phyloP scores from a whole-genome alignment of 148 eudicot species.

The Pouteria glomerata region DNA sequence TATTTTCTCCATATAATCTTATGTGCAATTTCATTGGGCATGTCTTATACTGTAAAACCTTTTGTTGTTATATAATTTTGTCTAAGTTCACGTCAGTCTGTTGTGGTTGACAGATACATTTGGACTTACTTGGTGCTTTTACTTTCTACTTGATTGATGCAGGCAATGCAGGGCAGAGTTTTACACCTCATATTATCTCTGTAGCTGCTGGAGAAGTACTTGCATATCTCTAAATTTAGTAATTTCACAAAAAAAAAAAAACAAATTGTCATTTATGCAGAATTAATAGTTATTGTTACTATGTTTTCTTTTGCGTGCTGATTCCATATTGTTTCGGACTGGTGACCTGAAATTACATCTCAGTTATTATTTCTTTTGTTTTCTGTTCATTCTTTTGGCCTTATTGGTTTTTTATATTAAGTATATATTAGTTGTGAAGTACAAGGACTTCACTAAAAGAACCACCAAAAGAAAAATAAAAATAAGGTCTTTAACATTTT shows the following conservation, averaged over 20 bases:
- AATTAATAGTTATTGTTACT: neutral
- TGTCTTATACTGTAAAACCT: neutral
- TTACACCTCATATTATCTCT: conserved; percentile 37
- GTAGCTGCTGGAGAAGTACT: conserved; percentile 48
- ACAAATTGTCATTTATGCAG: neutral
- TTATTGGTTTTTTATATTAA: neutral
- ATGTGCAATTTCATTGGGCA: neutral
- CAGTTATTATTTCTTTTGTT: neutral
- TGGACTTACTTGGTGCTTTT: neutral
- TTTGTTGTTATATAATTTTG: neutral
- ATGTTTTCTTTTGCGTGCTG: neutral
- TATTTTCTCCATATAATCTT: neutral
- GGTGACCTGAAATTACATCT: neutral
- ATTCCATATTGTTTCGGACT: neutral
- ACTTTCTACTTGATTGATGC: conserved; percentile 21
- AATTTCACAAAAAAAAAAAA: neutral
- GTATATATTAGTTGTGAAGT: neutral
- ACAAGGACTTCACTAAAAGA: neutral
- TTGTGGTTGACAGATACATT: neutral
- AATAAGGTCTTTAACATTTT: neutral
- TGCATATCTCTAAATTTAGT: neutral
- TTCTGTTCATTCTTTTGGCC: neutral
- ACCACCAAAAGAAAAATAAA: neutral
- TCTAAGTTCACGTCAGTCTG: neutral
- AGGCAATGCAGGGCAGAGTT: conserved; percentile 44